Base-by-base conservation (phyloP, 805 yeast species). In the Nakazawaea populi region DNA sequence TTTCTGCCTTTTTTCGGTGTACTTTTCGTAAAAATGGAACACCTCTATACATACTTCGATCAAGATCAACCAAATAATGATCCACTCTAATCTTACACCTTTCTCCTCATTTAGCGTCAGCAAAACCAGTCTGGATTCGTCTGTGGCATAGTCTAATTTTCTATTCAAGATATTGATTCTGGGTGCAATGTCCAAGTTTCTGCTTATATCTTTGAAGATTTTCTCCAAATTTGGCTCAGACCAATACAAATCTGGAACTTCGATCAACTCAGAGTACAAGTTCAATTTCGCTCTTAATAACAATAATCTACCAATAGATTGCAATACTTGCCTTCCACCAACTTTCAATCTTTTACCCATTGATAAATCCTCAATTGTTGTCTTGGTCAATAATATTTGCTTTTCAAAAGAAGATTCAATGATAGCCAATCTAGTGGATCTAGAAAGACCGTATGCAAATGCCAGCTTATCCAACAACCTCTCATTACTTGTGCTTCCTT, bases 161-260 rank as follows among this genome's bases (percentile, higher is more conserved):
- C 90, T 76, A 64, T 91, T 91, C 62, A 91, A 69, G 36, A 90
- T 89, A 32, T 80, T 73, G 45, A 90, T 87, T 54, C 97, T 73
- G 5, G 92, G 87, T 32, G 76, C 74, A 32, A 91, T 82, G 59
- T 91, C 97, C 51, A 91, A 70, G 27, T 79, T 79, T 45, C 77
- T 77, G 0, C 95, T 85, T 6, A 89, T 82, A 18, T 79, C 75
- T 46, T 82, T 78, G 65, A 89, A 91, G 8, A 89, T 80, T 49
- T 75, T 75, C 61, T 91, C 97, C 49, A 91, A 70, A 35, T 82
- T 80, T 1, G 97, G 96, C 61, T 90, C 96, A 44, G 89, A 79
- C 97, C 97, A 91, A 66, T 90, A 91, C 42, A 89, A 68, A 64
- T 91, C 97, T 0, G 97, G 97, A 0, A 95, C 89, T 58, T 90